Base-by-base conservation (phyloP, 2,329 filamentous ascomycete species). In the Tolypocladium sp. region DNA sequence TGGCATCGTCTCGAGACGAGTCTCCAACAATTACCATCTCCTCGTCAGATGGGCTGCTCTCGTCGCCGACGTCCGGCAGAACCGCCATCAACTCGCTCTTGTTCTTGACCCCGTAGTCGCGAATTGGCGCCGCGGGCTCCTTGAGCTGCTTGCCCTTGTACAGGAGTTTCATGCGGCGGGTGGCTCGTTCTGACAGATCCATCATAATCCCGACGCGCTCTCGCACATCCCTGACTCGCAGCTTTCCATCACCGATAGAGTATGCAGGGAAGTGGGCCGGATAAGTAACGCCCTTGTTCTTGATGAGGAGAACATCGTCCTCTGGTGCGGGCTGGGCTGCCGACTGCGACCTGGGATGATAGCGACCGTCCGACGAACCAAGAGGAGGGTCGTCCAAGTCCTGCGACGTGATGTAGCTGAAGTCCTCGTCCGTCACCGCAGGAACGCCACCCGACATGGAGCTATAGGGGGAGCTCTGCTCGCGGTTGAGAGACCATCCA, bases 381-480 rank as follows among this genome's bases (percentile, higher is more conserved):
- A 70, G 65, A 61, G 69, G 72, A 33, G 72, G 71, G 41, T 76
- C 73, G 61, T 83, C 79, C 44, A 92, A 72, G 67, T 92, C 89
- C 67, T 90, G 84, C 35, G 86, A 86, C n/a, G 89, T 91, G 69
- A 92, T 92, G 76, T 93, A 92, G 70, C 85, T 88, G 72, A 86
- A 93, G 75, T 92, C 89, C 40, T 87, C 83, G 65, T 91, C 88
- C 66, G 84, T 89, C 61, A 92, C 86, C 63, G 85, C 80, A 38
- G 85, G 82, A 12, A 80, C 73, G 49, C 79, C 76, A 53, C 76
- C 76, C 42, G 75, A 71, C 60, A 74, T 68, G 40, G 81, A 80
- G 60, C 73, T 72, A 65, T 79, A 84, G n/a, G 81, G 80, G 55
- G 81, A 84, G 61, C 82, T 68, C 59, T 74, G 74, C 55, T 77